Base-by-base conservation (phyloP, 345 rosid species). In the Gossypium herbaceum region DNA sequence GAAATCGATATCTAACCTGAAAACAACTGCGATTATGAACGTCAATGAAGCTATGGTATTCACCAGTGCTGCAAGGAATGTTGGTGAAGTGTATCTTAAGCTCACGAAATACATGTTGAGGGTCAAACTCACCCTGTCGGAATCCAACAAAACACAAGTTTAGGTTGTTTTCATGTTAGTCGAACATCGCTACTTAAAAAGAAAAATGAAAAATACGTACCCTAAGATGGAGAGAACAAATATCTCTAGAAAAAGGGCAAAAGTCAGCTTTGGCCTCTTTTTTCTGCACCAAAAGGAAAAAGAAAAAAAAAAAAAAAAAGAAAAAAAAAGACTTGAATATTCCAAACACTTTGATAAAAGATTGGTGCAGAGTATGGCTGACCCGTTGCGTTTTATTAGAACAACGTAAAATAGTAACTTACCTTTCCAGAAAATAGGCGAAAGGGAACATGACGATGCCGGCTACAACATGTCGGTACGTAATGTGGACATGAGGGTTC, bases 401-500 rank as follows among this genome's bases (percentile, higher is more conserved):
- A 15, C 16, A 48, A 48, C 2, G 9, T 19, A 25, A 59, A 59
- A 27, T 25, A 13, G 12, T 0, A 59, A 59, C 41, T 12, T 17
- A 70, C 92, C 89, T 88, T 71, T 88, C 94, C 0, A 85, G 82
- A 66, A 87, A 82, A 77, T 77, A 88, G 58, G 92, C 92, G 44
- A 90, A 85, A 72, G 92, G 92, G 27, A 83, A 69, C 85, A 87
- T 76, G 12, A 78, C 72, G 2, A 88, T 24, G 51, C 85, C 83
- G 5, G 84, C 78, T 8, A 85, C 89, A 9, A 87, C 73, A 60
- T 91, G 88, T 13, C 95, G 83, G 34, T 91, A 88, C 50, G 95
- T 91, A 41, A 91, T 22, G 78, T 85, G 86, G 77, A 88, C 91
- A 71, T 90, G 87, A 70, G 92, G 92, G 76, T 90, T 87, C 91